These are phyloP conservation scores for Alternaria sp. DNA, from an alignment of 2,329 filamentous ascomycete species.

Conservation along the genomic window DNA sequence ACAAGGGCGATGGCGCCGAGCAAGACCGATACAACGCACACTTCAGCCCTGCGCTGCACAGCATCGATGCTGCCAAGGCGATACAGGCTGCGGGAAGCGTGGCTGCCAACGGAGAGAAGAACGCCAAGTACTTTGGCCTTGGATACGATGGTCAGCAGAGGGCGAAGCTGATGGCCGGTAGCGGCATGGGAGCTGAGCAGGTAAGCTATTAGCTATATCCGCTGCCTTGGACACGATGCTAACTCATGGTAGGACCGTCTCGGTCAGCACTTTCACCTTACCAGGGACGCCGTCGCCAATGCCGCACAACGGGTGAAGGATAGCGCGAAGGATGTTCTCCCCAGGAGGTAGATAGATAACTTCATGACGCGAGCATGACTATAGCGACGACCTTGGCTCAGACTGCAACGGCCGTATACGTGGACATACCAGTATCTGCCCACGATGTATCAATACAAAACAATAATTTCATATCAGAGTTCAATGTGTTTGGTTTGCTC, in stretches of 20 bases:
- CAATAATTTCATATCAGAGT: not conserved
- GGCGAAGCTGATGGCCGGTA: constrained; percentile 36
- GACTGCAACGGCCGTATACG: not conserved
- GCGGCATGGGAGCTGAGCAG: constrained; percentile 44
- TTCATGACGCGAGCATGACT: not conserved
- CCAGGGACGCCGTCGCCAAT: constrained; percentile 23
- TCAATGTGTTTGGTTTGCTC: fast-evolving
- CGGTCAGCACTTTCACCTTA: constrained; percentile 36
- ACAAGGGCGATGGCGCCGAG: constrained; percentile 37
- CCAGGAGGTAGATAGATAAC: constrained; percentile 18
- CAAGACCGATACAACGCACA: constrained; percentile 42
- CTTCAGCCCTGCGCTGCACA: constrained; percentile 30
- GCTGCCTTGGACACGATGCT: not conserved
- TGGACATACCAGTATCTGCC: constrained; percentile 6
- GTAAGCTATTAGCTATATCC: constrained; percentile 18
- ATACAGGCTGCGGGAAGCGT: constrained; percentile 31
- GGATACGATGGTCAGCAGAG: constrained; percentile 40
- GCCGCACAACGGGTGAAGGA: constrained; percentile 38
- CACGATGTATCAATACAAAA: not conserved
- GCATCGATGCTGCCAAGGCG: constrained; percentile 33
- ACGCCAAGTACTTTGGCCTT: constrained; percentile 36
- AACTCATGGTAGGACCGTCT: constrained; percentile 41
- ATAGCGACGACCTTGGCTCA: not conserved
- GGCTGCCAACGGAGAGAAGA: constrained; percentile 28
- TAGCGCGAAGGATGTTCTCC: constrained; percentile 26